Percentiles rank a stretch among this genome's conserved stretches.
phyloP scores from a whole-genome alignment of 2,329 filamentous ascomycete species.

The Fusarium sp. region DNA sequence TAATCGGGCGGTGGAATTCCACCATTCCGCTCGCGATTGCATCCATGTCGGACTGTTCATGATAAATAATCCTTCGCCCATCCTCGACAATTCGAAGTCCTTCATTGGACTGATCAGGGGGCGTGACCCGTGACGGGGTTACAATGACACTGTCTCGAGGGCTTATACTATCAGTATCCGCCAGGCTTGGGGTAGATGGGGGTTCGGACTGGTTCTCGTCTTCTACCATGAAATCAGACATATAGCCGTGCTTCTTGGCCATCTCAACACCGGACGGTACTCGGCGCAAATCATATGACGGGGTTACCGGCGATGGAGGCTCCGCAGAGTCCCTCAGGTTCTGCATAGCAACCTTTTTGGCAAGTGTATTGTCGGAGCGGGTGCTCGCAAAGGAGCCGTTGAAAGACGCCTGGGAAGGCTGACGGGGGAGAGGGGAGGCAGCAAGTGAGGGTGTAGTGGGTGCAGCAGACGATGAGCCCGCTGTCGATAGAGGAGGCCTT shows the following conservation, averaged over 20 bases:
- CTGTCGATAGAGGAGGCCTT: constrained; percentile 25
- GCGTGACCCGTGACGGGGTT: constrained; percentile 42
- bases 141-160: constrained; percentile 48
- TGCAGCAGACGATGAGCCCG: constrained; percentile 27
- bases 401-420: constrained; percentile 41
- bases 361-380: constrained; percentile 43
- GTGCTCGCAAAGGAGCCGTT: constrained; percentile 41
- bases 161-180: constrained; percentile 51
- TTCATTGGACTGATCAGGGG: constrained; percentile 48
- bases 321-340: constrained; percentile 42
- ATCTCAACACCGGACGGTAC: constrained; percentile 48
- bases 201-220: constrained; percentile 50
- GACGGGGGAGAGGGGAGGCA: constrained; percentile 28
- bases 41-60: constrained; percentile 46
- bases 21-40: constrained; percentile 43
- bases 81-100: constrained; percentile 48
- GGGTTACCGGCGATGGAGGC: constrained; percentile 29
- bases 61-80: constrained; percentile 47
- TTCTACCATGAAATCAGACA: constrained; percentile 48
- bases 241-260: constrained; percentile 48
- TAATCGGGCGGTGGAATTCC: constrained; percentile 42
- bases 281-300: constrained; percentile 38
- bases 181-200: constrained; percentile 50
- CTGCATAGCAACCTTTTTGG: constrained; percentile 42
- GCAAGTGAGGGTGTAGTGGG: constrained; percentile 29